Base-by-base conservation (phyloP, 345 rosid genomes). In the Crucihimalaya himalaica region DNA sequence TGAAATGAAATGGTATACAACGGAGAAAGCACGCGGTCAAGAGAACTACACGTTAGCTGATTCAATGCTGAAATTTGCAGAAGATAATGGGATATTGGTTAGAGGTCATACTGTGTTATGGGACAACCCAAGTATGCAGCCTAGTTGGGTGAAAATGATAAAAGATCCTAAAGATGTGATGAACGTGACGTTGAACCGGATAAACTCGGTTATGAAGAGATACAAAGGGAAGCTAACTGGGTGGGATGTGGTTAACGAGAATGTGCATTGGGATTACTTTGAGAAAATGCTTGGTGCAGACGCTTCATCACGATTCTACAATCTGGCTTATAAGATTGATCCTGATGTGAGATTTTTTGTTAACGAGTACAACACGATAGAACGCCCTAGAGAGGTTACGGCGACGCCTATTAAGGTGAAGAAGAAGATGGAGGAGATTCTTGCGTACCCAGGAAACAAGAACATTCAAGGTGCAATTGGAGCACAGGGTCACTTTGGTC, bases 1-100 rank as follows among this genome's bases (percentile, higher is more conserved):
- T n/a, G 92, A 84, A 69, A 92, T 92, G 96, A 92, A 89, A 51
- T 92, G 98, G 98, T 92, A 89, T 66, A 69, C 86, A 82, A 92
- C 88, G 0, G 96, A 89, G 83, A 73, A 16, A 60, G 72, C 5
- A 29, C 89, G 59, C 21, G 93, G 97, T 7, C 55, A 32, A 9
- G 96, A 87, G 72, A 84, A 93, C 83, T 93, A 90, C 62, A 83
- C 89, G 0, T 13, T 60, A n/a, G 75, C 97, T 0, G 98, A 93
- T 43, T 66, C 82, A 42, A 93, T 93, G 98, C 31, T 93, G 11
- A 58, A 66, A 5, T 88, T 88, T 29, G 58, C 83, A 7, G 20
- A 77, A 70, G 54, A 79, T 9, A 81, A 87, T 27, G 81, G 42
- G 29, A 87, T 93, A 42, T 63, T 73, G 6, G 81, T 90, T 19